phyloP scores from a whole-genome alignment of 306 rosid genomes.

The Biancaea sappan region DNA sequence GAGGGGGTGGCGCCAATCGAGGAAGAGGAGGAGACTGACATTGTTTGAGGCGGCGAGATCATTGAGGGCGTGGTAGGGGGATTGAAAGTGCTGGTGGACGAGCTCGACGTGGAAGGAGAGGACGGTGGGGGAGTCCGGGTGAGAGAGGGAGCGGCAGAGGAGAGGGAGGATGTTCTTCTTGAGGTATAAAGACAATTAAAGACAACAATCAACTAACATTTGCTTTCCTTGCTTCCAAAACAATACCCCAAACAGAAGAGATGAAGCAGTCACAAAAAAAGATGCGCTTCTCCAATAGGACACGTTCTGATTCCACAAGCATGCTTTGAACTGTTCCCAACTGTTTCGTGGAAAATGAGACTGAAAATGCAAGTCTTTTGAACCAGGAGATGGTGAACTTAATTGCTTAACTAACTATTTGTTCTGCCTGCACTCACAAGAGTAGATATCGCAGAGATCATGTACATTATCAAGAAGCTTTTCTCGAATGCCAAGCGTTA shows the following conservation, averaged over 20 bases:
- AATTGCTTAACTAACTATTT: slow-evolving; percentile 47
- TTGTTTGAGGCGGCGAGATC: slow-evolving; percentile 52
- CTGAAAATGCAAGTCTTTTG: slow-evolving; percentile 54
- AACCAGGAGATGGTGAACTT: slow-evolving; percentile 56
- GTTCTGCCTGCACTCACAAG: slow-evolving; percentile 54
- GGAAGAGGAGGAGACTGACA: slow-evolving; percentile 53
- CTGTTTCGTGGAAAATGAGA: slow-evolving; percentile 55
- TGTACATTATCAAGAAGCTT: background rate
- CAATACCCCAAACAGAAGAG: slow-evolving; percentile 57
- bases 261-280: slow-evolving; percentile 34
- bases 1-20: slow-evolving; percentile 65
- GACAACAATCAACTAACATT: slow-evolving; percentile 37
- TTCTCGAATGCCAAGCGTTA: background rate
- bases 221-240: slow-evolving; percentile 63
- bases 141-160: slow-evolving; percentile 44
- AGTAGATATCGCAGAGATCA: slow-evolving; percentile 1
- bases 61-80: slow-evolving; percentile 74
- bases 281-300: slow-evolving; percentile 82
- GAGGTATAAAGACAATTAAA: background rate
- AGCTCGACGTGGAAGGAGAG: slow-evolving; percentile 53
- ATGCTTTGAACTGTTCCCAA: slow-evolving; percentile 67
- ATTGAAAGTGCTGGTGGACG: slow-evolving; percentile 70
- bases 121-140: slow-evolving; percentile 28
- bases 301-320: slow-evolving; percentile 71
- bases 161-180: slow-evolving; percentile 49